These are phyloP conservation scores for Teunomyces cretensis DNA, from an alignment of 805 yeast genomes.

Conservation along the genomic window DNA sequence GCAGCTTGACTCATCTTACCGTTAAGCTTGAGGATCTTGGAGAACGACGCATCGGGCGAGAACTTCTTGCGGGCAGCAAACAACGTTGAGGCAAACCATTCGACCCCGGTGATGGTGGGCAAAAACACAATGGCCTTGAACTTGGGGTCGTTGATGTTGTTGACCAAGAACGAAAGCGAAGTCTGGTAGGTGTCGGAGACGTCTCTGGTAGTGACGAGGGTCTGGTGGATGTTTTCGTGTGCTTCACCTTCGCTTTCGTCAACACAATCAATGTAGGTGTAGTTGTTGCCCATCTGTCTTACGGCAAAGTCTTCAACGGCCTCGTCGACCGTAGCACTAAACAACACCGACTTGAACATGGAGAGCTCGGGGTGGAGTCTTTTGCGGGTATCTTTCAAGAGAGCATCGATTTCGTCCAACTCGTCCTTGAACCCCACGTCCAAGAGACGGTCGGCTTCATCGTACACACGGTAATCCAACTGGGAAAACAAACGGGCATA, in stretches of 20 bases:
- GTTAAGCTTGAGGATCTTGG: slow-evolving; percentile 47
- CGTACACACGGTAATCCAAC: slow-evolving; percentile 69
- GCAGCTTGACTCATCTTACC: slow-evolving; percentile 71
- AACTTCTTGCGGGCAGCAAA: slow-evolving; percentile 12
- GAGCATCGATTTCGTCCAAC: slow-evolving; percentile 55
- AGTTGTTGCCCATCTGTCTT: slow-evolving; percentile 50
- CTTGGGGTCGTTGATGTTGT: slow-evolving; percentile 31
- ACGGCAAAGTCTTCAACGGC: slow-evolving; percentile 67
- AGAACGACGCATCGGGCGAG: slow-evolving; percentile 18
- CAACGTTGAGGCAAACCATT: slow-evolving; percentile 50
- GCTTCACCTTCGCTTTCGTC: slow-evolving; percentile 68
- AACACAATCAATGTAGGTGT: slow-evolving; percentile 70
- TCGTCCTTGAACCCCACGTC: slow-evolving; percentile 78
- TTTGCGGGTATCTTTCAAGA: slow-evolving; percentile 38
- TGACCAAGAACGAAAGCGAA: slow-evolving; percentile 50
- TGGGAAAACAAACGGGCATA: slow-evolving; percentile 47
- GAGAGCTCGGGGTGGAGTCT: slow-evolving; percentile 17
- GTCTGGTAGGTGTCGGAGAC: slow-evolving; percentile 61
- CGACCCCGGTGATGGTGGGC: slow-evolving; percentile 73
- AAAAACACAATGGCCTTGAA: slow-evolving; percentile 83
- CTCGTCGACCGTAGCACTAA: slow-evolving; percentile 84
- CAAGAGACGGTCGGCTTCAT: slow-evolving; percentile 88
- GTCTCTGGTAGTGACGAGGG: slow-evolving; percentile 52
- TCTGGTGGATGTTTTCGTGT: slow-evolving; percentile 76
- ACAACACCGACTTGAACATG: slow-evolving; percentile 65